Evolutionary conservation across 441 rosid genomes (phyloP).

Genomic region (Erodium chrysanthum): DNA sequence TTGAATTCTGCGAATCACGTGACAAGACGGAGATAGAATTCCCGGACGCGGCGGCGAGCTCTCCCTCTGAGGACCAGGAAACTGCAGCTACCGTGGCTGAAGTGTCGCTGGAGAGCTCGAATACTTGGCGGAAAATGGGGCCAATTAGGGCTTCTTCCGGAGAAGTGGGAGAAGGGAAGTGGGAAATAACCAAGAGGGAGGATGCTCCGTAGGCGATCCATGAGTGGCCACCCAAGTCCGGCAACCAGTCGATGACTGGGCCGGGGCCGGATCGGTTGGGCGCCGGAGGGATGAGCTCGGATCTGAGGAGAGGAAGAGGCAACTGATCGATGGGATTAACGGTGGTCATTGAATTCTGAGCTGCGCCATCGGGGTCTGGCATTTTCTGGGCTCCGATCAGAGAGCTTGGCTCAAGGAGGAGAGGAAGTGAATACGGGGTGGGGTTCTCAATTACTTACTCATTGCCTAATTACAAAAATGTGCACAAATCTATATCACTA

Average conservation of each 20-base stretch:
- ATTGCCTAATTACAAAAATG: too few relatives aligned
- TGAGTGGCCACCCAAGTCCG: conserved; percentile 77
- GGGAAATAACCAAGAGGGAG: conserved; percentile 75
- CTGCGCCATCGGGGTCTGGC: not conserved
- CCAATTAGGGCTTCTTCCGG: conserved; percentile 36
- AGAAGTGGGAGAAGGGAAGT: conserved; percentile 55
- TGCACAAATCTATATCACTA: too few relatives aligned
- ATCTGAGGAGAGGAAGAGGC: conserved; percentile 49
- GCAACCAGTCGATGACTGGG: conserved; percentile 74
- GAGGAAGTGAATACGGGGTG: not conserved
- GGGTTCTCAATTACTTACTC: too few relatives aligned
- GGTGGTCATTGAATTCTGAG: not conserved
- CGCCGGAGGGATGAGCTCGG: conserved; percentile 63
- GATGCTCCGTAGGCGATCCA: conserved; percentile 95
- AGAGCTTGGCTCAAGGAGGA: not conserved
- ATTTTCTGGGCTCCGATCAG: conserved; percentile 2
- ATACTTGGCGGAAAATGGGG: conserved; percentile 65
- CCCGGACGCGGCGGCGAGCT: conserved; percentile 68
- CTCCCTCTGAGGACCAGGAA: conserved; percentile 80
- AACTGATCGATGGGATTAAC: conserved; percentile 42
- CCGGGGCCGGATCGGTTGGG: conserved; percentile 43
- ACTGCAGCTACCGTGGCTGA: conserved; percentile 49
- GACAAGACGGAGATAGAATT: conserved; percentile 41
- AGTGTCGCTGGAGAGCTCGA: conserved; percentile 46
- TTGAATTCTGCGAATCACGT: conserved; percentile 32